Conservation (phyloP, 495 filamentous ascomycete species). For the Penicillium silybi region DNA sequence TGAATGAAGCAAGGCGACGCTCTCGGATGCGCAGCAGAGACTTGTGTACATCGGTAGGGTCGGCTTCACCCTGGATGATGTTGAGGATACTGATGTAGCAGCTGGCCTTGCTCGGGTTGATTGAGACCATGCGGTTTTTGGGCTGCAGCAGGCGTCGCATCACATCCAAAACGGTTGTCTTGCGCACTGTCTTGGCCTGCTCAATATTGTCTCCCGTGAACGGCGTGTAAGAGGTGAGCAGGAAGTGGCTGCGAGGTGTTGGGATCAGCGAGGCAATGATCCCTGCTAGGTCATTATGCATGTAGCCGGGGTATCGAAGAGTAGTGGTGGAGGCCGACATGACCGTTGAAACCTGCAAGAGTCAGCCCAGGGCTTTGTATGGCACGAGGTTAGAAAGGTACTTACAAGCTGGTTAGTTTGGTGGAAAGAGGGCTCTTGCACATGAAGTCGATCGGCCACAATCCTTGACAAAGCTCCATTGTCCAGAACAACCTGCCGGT, state of each 20-base stretch:
- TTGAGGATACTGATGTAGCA: slow-evolving; percentile 99
- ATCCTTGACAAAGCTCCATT: slow-evolving; percentile 93
- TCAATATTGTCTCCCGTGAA: slow-evolving; percentile 95
- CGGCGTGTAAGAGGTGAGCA: slow-evolving; percentile 96
- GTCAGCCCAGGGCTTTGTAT: neutral
- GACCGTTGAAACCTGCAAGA: slow-evolving; percentile 73
- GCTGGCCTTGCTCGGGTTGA: slow-evolving; percentile 89
- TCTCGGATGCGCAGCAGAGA: slow-evolving; percentile 94
- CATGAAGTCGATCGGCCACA: slow-evolving; percentile 88
- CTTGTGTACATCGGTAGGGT: slow-evolving; percentile 96
- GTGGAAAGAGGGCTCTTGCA: slow-evolving; percentile 90
- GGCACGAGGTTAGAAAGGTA: neutral
- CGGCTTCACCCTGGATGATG: slow-evolving; percentile 96
- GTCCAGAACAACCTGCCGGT: slow-evolving; percentile 76
- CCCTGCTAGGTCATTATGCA: slow-evolving; percentile 98
- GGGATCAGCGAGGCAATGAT: slow-evolving; percentile 95
- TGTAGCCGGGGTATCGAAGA: slow-evolving; percentile 94
- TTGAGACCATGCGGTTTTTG: slow-evolving; percentile 98
- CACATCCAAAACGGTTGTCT: slow-evolving; percentile 95
- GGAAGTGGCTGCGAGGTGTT: slow-evolving; percentile 93
- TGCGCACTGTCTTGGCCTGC: slow-evolving; percentile 92
- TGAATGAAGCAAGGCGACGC: slow-evolving; percentile 89
- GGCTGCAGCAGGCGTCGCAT: slow-evolving; percentile 95
- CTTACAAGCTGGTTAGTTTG: slow-evolving; percentile 92
- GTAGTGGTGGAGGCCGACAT: slow-evolving; percentile 98